Evolutionary conservation across 441 rosid species (phyloP).

Genomic region (Populus tomentosa): DNA sequence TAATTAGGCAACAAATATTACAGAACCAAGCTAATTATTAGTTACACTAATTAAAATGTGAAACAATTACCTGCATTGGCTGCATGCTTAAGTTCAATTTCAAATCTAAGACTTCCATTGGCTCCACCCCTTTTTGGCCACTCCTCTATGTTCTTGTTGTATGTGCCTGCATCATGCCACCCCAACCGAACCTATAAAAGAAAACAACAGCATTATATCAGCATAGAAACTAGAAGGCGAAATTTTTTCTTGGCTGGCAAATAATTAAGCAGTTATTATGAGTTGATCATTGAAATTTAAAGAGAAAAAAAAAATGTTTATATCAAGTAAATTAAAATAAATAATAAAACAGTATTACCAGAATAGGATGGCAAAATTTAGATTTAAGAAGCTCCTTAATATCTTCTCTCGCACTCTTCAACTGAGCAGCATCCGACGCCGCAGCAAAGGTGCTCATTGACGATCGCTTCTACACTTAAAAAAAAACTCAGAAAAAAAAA

Average conservation of each 20-base stretch:
- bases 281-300: not conserved
- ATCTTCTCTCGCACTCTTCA: slow-evolving; percentile 84
- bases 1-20: slow-evolving; percentile 17
- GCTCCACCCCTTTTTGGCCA: slow-evolving; percentile 96
- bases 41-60: not conserved
- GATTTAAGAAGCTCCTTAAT: slow-evolving; percentile 74
- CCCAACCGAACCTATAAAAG: slow-evolving; percentile 70
- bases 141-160: slow-evolving; percentile 79
- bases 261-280: not conserved
- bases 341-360: slow-evolving; percentile 32
- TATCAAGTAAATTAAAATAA: not conserved
- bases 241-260: not conserved
- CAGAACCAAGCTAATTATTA: slow-evolving; percentile 2
- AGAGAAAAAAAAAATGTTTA: not conserved
- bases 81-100: slow-evolving; percentile 82
- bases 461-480: slow-evolving; percentile 32
- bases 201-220: not conserved
- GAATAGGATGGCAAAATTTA: slow-evolving; percentile 74
- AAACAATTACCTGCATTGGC: slow-evolving; percentile 79
- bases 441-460: slow-evolving; percentile 39
- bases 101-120: slow-evolving; percentile 90
- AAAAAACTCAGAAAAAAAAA: not conserved
- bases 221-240: not conserved
- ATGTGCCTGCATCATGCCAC: slow-evolving; percentile 99
- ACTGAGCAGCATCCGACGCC: slow-evolving; percentile 73